phyloP scores from a whole-genome alignment of 257 asterid genomes.

The Solanum medicagineum region DNA sequence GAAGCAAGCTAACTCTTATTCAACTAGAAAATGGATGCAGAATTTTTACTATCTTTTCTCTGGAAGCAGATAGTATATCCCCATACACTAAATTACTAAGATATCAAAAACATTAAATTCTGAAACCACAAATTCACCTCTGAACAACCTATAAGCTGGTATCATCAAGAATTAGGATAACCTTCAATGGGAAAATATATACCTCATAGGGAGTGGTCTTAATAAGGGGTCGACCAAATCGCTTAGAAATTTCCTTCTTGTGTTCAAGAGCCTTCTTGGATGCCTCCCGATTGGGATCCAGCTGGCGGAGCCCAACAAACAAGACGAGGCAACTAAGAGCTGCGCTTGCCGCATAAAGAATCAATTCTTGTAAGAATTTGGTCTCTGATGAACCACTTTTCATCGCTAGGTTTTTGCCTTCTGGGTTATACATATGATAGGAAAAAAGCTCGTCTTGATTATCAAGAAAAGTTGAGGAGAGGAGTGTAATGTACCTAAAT shows the following conservation, averaged over 20 bases:
- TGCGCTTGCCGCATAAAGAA: slow-evolving; percentile 83
- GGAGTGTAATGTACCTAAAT: background rate
- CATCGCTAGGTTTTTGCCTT: slow-evolving; percentile 2
- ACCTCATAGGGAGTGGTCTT: slow-evolving; percentile 88
- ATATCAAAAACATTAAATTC: background rate
- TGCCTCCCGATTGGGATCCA: slow-evolving; percentile 86
- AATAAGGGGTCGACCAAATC: slow-evolving; percentile 75
- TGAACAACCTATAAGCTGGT: background rate
- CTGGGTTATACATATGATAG: background rate
- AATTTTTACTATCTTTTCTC: background rate
- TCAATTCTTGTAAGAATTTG: slow-evolving; percentile 49
- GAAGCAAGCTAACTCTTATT: background rate
- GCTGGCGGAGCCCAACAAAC: slow-evolving; percentile 54
- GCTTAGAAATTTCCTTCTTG: slow-evolving; percentile 81
- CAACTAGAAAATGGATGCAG: background rate
- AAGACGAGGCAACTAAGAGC: slow-evolving; percentile 75
- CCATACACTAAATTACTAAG: background rate
- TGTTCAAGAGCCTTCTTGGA: slow-evolving; percentile 67
- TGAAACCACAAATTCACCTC: background rate
- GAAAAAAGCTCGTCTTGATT: background rate
- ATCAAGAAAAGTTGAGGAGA: background rate
- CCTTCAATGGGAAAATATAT: background rate
- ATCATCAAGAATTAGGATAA: background rate
- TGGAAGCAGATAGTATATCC: background rate
- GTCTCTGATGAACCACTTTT: slow-evolving; percentile 42